A percentile compares a stretch with the other conserved stretches of the same genome.
Evolutionary conservation across 371 early-diverging fungal genomes (phyloP).

Genomic region (Umbelopsis sp.): DNA sequence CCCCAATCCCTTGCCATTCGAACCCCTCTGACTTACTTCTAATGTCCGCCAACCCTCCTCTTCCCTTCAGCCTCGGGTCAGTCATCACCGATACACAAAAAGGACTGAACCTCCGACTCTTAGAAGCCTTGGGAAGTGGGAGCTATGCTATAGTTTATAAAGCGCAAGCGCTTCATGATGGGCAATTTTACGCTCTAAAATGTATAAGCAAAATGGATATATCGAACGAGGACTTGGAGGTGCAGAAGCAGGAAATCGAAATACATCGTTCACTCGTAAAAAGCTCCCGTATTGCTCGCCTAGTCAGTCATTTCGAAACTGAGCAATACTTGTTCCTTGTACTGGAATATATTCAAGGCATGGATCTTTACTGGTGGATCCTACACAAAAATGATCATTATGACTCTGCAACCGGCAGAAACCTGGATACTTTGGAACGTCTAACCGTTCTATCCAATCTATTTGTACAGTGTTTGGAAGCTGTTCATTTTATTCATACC

Average conservation of each 20-base stretch:
- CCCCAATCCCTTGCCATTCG: not conserved
- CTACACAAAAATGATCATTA: conserved; percentile 19
- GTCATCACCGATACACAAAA: conserved; percentile 15
- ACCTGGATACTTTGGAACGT: conserved; percentile 49
- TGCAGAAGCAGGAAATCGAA: conserved; percentile 25
- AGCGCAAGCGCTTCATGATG: conserved; percentile 54
- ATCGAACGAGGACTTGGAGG: conserved; percentile 55
- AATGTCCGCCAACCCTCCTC: conserved; percentile 15
- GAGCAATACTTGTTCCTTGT: conserved; percentile 69
- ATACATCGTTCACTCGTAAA: conserved; percentile 56
- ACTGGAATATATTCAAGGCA: conserved; percentile 69
- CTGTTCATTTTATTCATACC: conserved; percentile 70
- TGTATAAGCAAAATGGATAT: conserved; percentile 54
- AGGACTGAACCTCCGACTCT: conserved; percentile 32
- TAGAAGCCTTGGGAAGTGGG: conserved; percentile 64
- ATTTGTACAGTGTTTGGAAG: conserved; percentile 73
- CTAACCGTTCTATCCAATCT: conserved; percentile 60
- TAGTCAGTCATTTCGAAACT: conserved; percentile 69
- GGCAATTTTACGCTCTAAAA: conserved; percentile 60
- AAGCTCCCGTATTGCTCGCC: conserved; percentile 62
- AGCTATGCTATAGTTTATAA: conserved; percentile 71
- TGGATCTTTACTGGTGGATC: conserved; percentile 61
- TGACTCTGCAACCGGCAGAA: conserved; percentile 46
- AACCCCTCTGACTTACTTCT: not conserved
- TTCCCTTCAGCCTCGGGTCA: conserved; percentile 17